Conservation (phyloP, 345 rosid species). For the Brassica juncea region DNA sequence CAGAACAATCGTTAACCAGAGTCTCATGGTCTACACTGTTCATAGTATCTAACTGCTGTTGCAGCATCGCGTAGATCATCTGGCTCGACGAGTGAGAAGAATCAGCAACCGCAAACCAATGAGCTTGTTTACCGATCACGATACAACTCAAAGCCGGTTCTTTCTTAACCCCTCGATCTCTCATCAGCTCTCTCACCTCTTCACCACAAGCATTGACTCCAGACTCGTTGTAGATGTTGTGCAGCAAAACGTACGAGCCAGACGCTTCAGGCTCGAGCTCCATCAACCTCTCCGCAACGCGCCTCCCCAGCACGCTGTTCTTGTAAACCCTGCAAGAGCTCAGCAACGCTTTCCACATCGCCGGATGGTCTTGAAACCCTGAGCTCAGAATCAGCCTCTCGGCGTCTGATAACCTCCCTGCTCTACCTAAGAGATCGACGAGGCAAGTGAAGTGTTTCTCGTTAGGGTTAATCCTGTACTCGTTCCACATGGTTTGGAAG, state of each 20-base stretch:
- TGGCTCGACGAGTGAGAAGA: constrained; percentile 39
- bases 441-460: constrained; percentile 53
- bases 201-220: constrained; percentile 44
- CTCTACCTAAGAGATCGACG: constrained; percentile 52
- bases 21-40: constrained; percentile 29
- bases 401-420: constrained; percentile 50
- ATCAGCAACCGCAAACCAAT: constrained; percentile 39
- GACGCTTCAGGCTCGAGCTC: constrained; percentile 51
- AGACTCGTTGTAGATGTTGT: constrained; percentile 46
- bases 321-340: constrained; percentile 55
- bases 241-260: constrained; percentile 51
- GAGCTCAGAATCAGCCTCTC: constrained; percentile 47
- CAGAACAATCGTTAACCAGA: constrained; percentile 13
- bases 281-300: constrained; percentile 49
- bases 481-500: constrained; percentile 48
- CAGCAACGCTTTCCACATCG: constrained; percentile 55
- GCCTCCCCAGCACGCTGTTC: constrained; percentile 37
- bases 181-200: constrained; percentile 46
- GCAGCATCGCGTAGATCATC: constrained; percentile 34
- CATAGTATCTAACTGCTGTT: constrained; percentile 40
- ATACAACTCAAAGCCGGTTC: constrained; percentile 62
- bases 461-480: constrained; percentile 32
- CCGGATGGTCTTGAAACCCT: constrained; percentile 46
- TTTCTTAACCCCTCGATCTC: constrained; percentile 47
- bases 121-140: constrained; percentile 38